These are phyloP conservation scores for Sedum album DNA, from an alignment of 164 flowering plant genomes.

Conservation along the genomic window DNA sequence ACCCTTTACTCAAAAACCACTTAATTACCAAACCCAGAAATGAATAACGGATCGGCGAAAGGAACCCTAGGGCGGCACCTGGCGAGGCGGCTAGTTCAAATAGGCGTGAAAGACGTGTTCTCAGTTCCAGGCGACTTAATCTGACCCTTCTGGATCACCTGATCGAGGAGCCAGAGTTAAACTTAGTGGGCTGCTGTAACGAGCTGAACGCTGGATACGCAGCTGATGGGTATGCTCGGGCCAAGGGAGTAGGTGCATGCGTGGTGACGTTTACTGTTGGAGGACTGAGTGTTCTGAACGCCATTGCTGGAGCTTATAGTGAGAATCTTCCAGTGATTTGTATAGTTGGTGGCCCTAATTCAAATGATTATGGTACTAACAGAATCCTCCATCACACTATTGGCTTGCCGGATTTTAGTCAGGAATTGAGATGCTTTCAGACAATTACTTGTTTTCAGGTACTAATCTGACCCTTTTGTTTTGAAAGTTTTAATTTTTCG, in stretches of 20 bases:
- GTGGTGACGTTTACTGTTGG: constrained; percentile 10
- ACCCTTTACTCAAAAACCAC: neutral
- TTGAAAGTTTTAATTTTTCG: neutral
- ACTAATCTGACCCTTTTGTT: neutral
- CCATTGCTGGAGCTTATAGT: constrained; percentile 56
- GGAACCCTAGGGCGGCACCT: constrained; percentile 9
- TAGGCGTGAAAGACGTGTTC: constrained; percentile 9
- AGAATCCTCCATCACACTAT: constrained; percentile 63
- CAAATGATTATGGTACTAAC: constrained; percentile 55
- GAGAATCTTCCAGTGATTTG: constrained; percentile 69
- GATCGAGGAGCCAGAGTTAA: constrained; percentile 7
- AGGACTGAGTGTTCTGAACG: constrained; percentile 8
- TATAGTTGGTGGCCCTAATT: constrained; percentile 63
- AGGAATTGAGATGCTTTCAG: constrained; percentile 61
- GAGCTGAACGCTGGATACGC: constrained; percentile 11
- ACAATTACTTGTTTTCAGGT: constrained; percentile 59
- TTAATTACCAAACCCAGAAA: neutral
- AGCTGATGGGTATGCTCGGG: constrained; percentile 9
- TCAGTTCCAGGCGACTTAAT: constrained; percentile 8
- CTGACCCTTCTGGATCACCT: constrained; percentile 5
- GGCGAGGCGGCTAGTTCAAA: constrained; percentile 5
- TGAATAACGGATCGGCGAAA: neutral
- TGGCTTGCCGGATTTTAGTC: constrained; percentile 64
- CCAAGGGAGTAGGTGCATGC: constrained; percentile 8
- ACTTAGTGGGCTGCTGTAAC: constrained; percentile 8